These are phyloP conservation scores for Coffea humblotiana DNA, from an alignment of 305 asterid genomes.

Conservation along the genomic window DNA sequence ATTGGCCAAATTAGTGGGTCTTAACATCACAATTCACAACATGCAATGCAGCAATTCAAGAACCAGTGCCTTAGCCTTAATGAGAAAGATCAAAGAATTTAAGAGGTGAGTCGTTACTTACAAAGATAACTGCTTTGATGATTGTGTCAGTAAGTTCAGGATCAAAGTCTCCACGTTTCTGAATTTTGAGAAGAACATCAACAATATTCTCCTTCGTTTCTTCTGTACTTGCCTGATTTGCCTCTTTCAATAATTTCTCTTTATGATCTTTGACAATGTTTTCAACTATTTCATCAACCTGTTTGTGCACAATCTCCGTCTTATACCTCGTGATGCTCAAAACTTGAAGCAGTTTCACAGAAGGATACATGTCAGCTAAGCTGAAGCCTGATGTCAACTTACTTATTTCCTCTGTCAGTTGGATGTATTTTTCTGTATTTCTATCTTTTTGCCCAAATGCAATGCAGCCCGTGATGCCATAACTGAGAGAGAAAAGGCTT, in stretches of 20 bases:
- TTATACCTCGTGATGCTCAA: neutral
- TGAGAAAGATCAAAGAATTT: too few species aligned
- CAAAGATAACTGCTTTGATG: constrained; percentile 6
- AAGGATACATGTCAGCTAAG: too few species aligned
- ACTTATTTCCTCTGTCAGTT: neutral
- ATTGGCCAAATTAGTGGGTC: too few species aligned
- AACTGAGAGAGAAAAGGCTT: neutral
- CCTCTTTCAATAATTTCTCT: neutral
- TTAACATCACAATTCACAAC: neutral
- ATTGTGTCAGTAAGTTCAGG: neutral
- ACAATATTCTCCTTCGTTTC: neutral
- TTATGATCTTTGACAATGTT: neutral
- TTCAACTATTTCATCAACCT: neutral
- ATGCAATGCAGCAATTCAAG: neutral
- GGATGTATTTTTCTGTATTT: neutral
- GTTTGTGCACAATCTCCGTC: neutral
- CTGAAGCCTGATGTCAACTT: too few species aligned
- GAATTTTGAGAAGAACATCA: neutral
- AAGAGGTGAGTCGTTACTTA: neutral
- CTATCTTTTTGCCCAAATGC: neutral
- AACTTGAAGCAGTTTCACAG: neutral
- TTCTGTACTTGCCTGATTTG: too few species aligned
- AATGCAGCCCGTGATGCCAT: neutral
- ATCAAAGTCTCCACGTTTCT: neutral
- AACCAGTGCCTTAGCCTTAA: neutral